A percentile compares a stretch with the other conserved stretches of the same genome.
These are phyloP conservation scores for Boletus sp. DNA, from an alignment of 768 basidiomycete species.

Conservation along the genomic window DNA sequence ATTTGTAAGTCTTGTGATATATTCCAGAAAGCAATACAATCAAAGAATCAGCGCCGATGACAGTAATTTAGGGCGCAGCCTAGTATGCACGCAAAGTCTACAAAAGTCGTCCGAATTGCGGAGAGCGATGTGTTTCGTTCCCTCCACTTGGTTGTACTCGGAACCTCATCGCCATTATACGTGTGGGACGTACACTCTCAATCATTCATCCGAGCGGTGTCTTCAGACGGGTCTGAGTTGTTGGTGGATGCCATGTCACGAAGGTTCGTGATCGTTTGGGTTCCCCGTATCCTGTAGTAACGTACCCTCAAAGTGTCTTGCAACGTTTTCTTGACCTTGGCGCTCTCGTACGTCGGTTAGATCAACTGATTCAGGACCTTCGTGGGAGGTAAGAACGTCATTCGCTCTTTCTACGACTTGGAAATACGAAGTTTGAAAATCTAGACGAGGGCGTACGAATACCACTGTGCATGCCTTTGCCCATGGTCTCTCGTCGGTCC, in stretches of 20 bases:
- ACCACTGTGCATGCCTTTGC: slow-evolving; percentile 65
- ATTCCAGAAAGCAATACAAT: not conserved
- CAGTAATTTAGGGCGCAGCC: slow-evolving; percentile 47
- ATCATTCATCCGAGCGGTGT: slow-evolving; percentile 51
- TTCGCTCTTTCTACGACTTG: not conserved
- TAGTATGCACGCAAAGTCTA: slow-evolving; percentile 37
- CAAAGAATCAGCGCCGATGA: not conserved
- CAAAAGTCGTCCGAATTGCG: slow-evolving; percentile 43
- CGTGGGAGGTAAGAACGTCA: slow-evolving; percentile 44
- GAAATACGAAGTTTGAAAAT: slow-evolving; percentile 7
- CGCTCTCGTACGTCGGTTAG: slow-evolving; percentile 63
- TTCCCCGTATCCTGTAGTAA: not conserved
- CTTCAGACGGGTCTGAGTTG: slow-evolving; percentile 36
- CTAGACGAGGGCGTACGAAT: slow-evolving; percentile 45
- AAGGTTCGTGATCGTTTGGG: slow-evolving; percentile 43
- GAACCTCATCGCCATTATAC: slow-evolving; percentile 65
- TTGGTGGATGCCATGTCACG: slow-evolving; percentile 56
- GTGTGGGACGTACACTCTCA: slow-evolving; percentile 58
- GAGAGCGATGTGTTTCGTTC: slow-evolving; percentile 49
- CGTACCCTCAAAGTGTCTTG: slow-evolving; percentile 43
- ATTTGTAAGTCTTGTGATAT: slow-evolving; percentile 45
- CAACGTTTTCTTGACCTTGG: slow-evolving; percentile 68
- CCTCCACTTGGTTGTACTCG: slow-evolving; percentile 57
- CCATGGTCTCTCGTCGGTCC: slow-evolving; percentile 57
- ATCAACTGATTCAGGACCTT: slow-evolving; percentile 48